Evolutionary conservation across 1,284 basidiomycete genomes (phyloP).

Genomic region (Rhodotorula sp.): DNA sequence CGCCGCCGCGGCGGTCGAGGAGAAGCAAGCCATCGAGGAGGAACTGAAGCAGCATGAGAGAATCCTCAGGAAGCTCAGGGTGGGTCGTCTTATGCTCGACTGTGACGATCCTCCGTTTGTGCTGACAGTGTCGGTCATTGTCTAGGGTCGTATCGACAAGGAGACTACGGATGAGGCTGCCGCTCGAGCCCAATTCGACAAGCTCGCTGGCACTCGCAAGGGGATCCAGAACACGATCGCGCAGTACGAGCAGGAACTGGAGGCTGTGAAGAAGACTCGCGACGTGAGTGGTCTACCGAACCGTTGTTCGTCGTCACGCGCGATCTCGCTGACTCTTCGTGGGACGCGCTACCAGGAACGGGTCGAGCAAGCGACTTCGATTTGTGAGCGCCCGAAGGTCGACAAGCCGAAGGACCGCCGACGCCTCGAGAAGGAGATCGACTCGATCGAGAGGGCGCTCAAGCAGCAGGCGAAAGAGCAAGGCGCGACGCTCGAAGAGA

Average conservation of each 20-base stretch:
- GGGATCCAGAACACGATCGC: slow-evolving; percentile 33
- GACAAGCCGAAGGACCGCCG: slow-evolving; percentile 60
- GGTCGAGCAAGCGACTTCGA: slow-evolving; percentile 63
- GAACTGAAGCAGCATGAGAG: slow-evolving; percentile 34
- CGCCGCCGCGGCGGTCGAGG: slow-evolving; percentile 50
- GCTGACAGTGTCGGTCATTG: no score
- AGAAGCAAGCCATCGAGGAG: slow-evolving; percentile 51
- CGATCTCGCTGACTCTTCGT: no score
- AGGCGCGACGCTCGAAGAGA: slow-evolving; percentile 73
- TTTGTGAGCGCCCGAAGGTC: slow-evolving; percentile 57
- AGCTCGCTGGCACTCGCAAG: not conserved
- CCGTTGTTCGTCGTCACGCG: no score
- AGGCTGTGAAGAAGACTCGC: slow-evolving; percentile 62
- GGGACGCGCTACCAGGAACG: slow-evolving; percentile 56
- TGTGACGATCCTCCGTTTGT: no score
- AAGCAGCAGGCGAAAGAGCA: slow-evolving; percentile 69
- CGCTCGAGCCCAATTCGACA: slow-evolving; percentile 48
- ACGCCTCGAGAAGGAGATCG: slow-evolving; percentile 62
- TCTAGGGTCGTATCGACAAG: not conserved
- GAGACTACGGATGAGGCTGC: slow-evolving; percentile 34
- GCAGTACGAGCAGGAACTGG: slow-evolving; percentile 55
- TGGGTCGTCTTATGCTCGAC: no score
- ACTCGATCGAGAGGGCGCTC: slow-evolving; percentile 65
- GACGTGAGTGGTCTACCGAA: slow-evolving; percentile 51
- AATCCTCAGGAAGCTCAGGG: not conserved